Evolutionary conservation across 306 rosid species (phyloP), one percentile per base, ranked within the genome.

Genomic region (Senna tora): DNA sequence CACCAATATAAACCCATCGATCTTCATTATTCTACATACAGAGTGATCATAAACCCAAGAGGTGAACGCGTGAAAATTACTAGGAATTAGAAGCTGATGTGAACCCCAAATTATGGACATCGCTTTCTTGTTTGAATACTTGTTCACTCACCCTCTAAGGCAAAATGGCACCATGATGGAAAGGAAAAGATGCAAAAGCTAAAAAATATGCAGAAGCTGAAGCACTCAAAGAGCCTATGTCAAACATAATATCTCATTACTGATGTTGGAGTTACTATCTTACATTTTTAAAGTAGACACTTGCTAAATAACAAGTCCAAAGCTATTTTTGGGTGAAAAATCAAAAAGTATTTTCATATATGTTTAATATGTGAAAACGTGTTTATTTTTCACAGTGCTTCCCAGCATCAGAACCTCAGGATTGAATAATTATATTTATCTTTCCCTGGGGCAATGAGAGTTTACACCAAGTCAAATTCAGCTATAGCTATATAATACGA

Each of bases 161-260:
- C 14, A 47, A 17, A 58, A 89, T 91, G 92, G 87, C 80, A 25
- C 87, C 90, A 4, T 83, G 93, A 84, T 89, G 97, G 97, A 92
- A 92, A 81, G 97, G 89, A 67, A 87, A 87, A 79, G 86, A 79
- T 50, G 64, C 86, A 34, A 84, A 84, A 76, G 88, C 97, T 45
- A 78, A 78, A 65, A 92, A 86, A 71, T 85, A 80, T 22, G 81
- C 88, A 52, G 91, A 86, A 70, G 89, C 90, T 17, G 87, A 78
- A 75, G 89, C 94, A 13, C 78, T 82, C 14, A 82, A 78, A 30
- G 90, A 87, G 55, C 97, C 97, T 67, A 81, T 89, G 90, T 89
- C 93, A 62, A 81, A 73, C 50, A 79, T 83, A n/a, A 74, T 86
- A 57, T 73, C 71, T 42, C 72, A 83, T n/a, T n/a, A n/a, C n/a